Evolutionary conservation across 1,284 basidiomycete species (phyloP), one percentile per base, ranked within the genome.

Genomic region (Cutaneotrichosporon dermatis): DNA sequence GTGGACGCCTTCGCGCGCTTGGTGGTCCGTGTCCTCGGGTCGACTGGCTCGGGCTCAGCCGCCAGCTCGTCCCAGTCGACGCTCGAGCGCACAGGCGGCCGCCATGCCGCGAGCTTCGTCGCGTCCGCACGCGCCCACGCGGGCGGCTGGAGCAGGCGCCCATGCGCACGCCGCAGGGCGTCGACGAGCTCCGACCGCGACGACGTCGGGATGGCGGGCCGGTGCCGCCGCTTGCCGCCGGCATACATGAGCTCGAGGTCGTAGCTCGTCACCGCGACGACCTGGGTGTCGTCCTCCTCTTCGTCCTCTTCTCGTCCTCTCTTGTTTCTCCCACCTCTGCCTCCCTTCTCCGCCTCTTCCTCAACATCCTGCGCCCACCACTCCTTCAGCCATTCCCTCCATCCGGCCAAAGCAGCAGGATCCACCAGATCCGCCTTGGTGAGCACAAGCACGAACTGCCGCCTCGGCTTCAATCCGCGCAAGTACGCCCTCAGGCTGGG

Each of bases 391-490:
- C 87, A 89, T 6, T 75, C 69, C 15, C 80, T 82, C 92, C 92
- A 94, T 1, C 84, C 85, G 5, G 80, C 77, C 6, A 85, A 82
- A 43, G 84, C 82, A 15, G 70, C 76, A 4, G 80, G 80, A 51
- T 85, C 85, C 6, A 88, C 82, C 10, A 90, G 87, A 74, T 93
- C 92, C 16, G 86, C 84, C 74, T 94, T 95, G 6, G 91, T 94
- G 11, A 89, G 82, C 43, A 93, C 86, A 42, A 95, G 81, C 51
- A 95, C 85, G 59, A 88, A 78, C 62, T 86, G 86, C 48, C 82
- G 80, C 6, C 70, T 69, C 0, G 80, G 77, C 52, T 76, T 77
- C 35, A 80, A 72, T 4, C 76, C 68, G 33, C 43, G 51, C 35
- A 84, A 68, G 65, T 83, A 83, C 3, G 70, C 63, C 40, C 80